Evolutionary conservation across 306 rosid genomes (phyloP).

Genomic region (Cercis canadensis): DNA sequence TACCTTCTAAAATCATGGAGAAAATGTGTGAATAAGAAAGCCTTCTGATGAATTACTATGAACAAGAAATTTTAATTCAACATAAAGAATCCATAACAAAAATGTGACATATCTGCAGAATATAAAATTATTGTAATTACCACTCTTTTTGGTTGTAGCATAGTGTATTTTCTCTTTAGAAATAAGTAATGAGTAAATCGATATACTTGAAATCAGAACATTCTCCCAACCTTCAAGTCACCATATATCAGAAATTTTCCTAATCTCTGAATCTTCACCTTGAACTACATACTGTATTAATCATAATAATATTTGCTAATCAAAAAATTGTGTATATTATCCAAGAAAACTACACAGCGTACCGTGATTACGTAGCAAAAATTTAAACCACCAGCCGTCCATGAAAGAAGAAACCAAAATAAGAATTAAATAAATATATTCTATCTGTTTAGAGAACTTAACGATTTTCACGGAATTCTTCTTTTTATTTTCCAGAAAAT

Average conservation of each 20-base stretch:
- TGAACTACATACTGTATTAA: slow-evolving; percentile 3
- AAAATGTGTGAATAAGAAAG: not conserved
- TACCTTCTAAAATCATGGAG: too few relatives aligned
- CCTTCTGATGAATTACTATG: not conserved
- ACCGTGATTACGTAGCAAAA: not conserved
- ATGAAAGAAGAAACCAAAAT: too few relatives aligned
- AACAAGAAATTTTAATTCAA: not conserved
- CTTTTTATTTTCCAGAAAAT: too few relatives aligned
- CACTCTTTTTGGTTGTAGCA: not conserved
- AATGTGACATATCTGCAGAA: not conserved
- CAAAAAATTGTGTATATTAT: slow-evolving; percentile 4
- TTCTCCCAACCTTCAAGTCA: not conserved
- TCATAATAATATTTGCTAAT: slow-evolving; percentile 4
- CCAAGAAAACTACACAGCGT: not conserved
- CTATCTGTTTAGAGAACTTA: too few relatives aligned
- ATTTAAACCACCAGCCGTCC: not conserved
- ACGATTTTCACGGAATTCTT: too few relatives aligned
- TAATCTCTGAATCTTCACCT: not conserved
- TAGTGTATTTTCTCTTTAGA: not conserved
- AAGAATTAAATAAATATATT: not conserved
- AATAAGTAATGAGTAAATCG: too few relatives aligned
- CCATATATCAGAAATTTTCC: slow-evolving; percentile 1
- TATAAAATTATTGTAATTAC: not conserved
- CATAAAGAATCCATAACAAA: not conserved
- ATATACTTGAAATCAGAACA: not conserved